These are phyloP conservation scores for Tardiomyces digboiensis DNA, from an alignment of 1,139 yeast species.

Conservation along the genomic window DNA sequence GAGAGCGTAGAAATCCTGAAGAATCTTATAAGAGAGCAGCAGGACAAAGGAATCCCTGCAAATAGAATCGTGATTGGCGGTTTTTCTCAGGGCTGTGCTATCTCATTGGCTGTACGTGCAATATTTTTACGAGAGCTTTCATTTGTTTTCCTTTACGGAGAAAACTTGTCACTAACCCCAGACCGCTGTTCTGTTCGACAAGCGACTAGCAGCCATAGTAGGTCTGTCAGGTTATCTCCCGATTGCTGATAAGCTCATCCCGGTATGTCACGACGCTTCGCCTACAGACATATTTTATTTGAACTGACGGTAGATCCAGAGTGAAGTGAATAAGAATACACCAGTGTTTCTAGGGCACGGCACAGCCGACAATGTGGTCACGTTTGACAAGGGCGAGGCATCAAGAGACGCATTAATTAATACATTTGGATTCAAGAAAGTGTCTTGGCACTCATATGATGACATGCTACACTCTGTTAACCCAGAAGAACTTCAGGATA, in stretches of 20 bases:
- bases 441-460: slow-evolving; percentile 47
- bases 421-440: slow-evolving; percentile 45
- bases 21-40: slow-evolving; percentile 50
- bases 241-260: slow-evolving; percentile 27
- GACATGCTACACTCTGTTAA: slow-evolving; percentile 61
- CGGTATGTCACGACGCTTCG: neutral
- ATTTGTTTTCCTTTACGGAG: too few species aligned
- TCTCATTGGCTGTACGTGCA: slow-evolving; percentile 44
- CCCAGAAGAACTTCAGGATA: slow-evolving; percentile 56
- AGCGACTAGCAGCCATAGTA: slow-evolving; percentile 68
- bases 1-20: slow-evolving; percentile 46
- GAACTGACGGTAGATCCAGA: slow-evolving; percentile 14
- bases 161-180: neutral
- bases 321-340: slow-evolving; percentile 43
- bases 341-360: slow-evolving; percentile 93
- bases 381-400: slow-evolving; percentile 36
- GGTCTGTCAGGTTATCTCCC: slow-evolving; percentile 77
- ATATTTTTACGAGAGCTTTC: neutral
- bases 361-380: slow-evolving; percentile 57
- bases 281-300: neutral
- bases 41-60: slow-evolving; percentile 52
- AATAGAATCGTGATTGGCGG: slow-evolving; percentile 83
- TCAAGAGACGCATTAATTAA: slow-evolving; percentile 30
- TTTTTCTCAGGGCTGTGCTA: slow-evolving; percentile 89
- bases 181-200: slow-evolving; percentile 25